These are phyloP conservation scores for Aspergillus sclerotialis DNA, from an alignment of 2,329 filamentous ascomycete species.

Conservation along the genomic window DNA sequence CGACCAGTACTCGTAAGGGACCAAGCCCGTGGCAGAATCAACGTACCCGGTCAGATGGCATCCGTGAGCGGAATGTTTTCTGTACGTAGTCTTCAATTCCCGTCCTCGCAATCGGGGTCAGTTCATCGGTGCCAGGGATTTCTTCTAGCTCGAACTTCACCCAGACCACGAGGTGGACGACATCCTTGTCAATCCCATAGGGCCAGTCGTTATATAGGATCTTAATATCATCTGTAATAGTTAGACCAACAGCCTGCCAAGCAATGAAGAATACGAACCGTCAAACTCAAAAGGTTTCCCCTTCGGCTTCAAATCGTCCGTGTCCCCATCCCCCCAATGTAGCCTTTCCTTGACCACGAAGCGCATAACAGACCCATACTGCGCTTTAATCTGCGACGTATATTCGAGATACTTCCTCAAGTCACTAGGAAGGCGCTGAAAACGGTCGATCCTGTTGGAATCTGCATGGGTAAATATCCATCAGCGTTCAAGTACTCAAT, in stretches of 20 bases:
- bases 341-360: slow-evolving; percentile 68
- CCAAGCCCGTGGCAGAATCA: no score
- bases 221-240: slow-evolving; percentile 53
- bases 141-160: slow-evolving; percentile 78
- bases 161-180: slow-evolving; percentile 86
- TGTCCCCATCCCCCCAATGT: slow-evolving; percentile 52
- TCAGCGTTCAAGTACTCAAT: background rate
- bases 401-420: slow-evolving; percentile 72
- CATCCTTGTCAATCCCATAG: slow-evolving; percentile 71
- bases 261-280: slow-evolving; percentile 18
- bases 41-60: slow-evolving; percentile 38
- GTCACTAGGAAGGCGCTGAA: slow-evolving; percentile 70
- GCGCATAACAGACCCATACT: slow-evolving; percentile 69
- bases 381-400: slow-evolving; percentile 54
- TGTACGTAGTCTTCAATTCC: slow-evolving; percentile 67
- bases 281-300: slow-evolving; percentile 26
- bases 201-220: slow-evolving; percentile 91
- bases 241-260: background rate
- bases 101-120: slow-evolving; percentile 56
- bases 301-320: slow-evolving; percentile 26
- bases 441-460: slow-evolving; percentile 64
- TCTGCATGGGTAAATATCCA: slow-evolving; percentile 23
- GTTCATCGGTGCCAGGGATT: slow-evolving; percentile 57
- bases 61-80: slow-evolving; percentile 52
- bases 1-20: no score